Base-by-base conservation (phyloP, 441 rosid genomes). In the Jatropha podagrica region DNA sequence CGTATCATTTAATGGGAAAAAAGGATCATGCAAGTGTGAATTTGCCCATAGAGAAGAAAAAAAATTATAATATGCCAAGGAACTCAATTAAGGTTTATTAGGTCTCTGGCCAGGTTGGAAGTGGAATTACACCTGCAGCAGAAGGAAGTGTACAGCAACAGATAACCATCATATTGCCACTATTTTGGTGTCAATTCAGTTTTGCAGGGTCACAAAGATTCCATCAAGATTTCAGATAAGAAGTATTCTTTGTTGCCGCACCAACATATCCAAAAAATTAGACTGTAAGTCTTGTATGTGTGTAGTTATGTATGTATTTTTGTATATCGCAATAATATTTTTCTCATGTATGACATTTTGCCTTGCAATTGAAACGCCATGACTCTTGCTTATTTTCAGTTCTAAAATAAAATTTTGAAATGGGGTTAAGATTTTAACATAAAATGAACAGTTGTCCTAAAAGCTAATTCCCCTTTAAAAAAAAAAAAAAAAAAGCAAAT, bases 181-280 rank as follows among this genome's bases (percentile, higher is more conserved):
- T 27, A 54, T 42, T 51, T 76, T 66, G 65, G 74, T 78, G 84
- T 82, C 65, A n/a, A 68, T 58, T 68, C 76, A 68, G 76, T 61
- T 77, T 59, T 69, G 69, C 62, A 10, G 55, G n/a, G 71, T 65
- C 38, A 20, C 8, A 65, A 76, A 71, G 74, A 15, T 65, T 59
- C 59, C n/a, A 42, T 17, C 58, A 71, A 64, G 76, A 54, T 71
- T 77, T 68, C 68, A 26, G 67, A 67, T 65, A 63, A 41, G 48
- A 76, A 81, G 66, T 44, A 72, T 55, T 63, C 80, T 55, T 65
- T 15, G 41, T 72, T 75, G 74, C 79, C 18, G 63, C 56, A 15
- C 62, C 77, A 41, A 8, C 63, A 9, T 49, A 46, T 72, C 71
- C 54, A 15, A 65, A 60, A 42, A 27, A 60, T 56, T 77, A 44